These are phyloP conservation scores for Benincasa hispida DNA, from an alignment of 306 rosid genomes.

Conservation along the genomic window DNA sequence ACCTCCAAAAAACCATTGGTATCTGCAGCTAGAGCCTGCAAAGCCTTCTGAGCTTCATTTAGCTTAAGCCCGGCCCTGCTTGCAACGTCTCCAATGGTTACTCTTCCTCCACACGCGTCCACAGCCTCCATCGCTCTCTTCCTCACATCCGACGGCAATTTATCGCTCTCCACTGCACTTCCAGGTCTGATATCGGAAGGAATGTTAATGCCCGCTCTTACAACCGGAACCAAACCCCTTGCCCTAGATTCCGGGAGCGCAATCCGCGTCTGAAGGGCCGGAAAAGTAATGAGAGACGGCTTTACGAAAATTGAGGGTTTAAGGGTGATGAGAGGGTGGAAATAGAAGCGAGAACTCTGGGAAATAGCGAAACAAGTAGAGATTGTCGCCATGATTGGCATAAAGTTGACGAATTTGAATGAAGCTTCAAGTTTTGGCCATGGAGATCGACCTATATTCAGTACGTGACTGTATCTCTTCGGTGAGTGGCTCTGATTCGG, in stretches of 20 bases:
- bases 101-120: slow-evolving; percentile 69
- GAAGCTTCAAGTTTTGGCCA: slow-evolving; percentile 23
- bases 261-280: slow-evolving; percentile 18
- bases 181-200: slow-evolving; percentile 48
- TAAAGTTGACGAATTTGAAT: neutral
- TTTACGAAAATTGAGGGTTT: slow-evolving; percentile 16
- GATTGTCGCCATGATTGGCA: slow-evolving; percentile 43
- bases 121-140: slow-evolving; percentile 93
- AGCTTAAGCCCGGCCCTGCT: slow-evolving; percentile 76
- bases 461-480: neutral
- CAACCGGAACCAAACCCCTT: slow-evolving; percentile 28
- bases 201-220: slow-evolving; percentile 37
- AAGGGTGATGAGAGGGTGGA: slow-evolving; percentile 12
- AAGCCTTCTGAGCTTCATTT: slow-evolving; percentile 75
- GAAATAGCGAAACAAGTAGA: slow-evolving; percentile 50
- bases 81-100: slow-evolving; percentile 82
- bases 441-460: neutral
- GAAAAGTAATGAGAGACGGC: slow-evolving; percentile 10
- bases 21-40: slow-evolving; percentile 88
- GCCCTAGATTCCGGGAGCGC: slow-evolving; percentile 27
- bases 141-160: slow-evolving; percentile 58
- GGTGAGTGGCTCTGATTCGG: slow-evolving; percentile 26
- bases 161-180: slow-evolving; percentile 60
- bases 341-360: slow-evolving; percentile 23
- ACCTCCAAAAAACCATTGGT: slow-evolving; percentile 88